Base-by-base conservation (phyloP, 2,329 filamentous ascomycete species). In the Didymella sp. region DNA sequence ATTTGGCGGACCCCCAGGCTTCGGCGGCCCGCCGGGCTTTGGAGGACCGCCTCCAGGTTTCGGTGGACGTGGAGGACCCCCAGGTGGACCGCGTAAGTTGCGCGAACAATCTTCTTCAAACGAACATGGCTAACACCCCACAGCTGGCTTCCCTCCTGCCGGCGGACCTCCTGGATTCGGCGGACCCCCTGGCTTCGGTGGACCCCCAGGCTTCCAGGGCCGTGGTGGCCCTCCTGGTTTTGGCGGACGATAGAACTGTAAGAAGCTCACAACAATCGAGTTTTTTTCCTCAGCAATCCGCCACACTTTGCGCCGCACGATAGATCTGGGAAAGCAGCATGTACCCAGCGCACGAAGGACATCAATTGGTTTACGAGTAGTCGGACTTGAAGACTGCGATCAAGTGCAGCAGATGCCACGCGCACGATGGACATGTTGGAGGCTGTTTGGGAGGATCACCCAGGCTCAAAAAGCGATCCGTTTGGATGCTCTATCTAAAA, bases 101-200 rank as follows among this genome's bases (percentile, higher is more conserved):
- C 46, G 24, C 33, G 22, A 2, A 25, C 27, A 4, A 24, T 13
- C 11, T 22, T 37, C 12, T 4, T 15, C 2, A 38, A 31, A 37
- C 19, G 44, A 17, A 27, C 35, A 21, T 38, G 22, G 24, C 73
- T 69, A 67, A 75, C 54, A 64, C 65, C 25, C 55, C 25, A 43
- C 53, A 67, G 70, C 68, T 60, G 73, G 73, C 1, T 76, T 75
- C 53, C 70, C 84, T 81, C 82, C 63, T 61, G 75, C 74, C 48
- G 81, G 79, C 69, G 81, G 81, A 46, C 88, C 89, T 37, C 80
- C 65, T 51, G 67, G 66, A 13, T 71, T 72, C 42, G 61, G 51
- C n/a, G 67, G 62, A 52, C 62, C 62, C 24, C 87, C 87, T 6
- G 79, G 79, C 8, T 81, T 81, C 50, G 78, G 81, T 63, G 62